Evolutionary conservation across 192 early-diverging fungal genomes (phyloP), one percentile per base, ranked within the genome.

Genomic region (Globomyces pollinis-pini): DNA sequence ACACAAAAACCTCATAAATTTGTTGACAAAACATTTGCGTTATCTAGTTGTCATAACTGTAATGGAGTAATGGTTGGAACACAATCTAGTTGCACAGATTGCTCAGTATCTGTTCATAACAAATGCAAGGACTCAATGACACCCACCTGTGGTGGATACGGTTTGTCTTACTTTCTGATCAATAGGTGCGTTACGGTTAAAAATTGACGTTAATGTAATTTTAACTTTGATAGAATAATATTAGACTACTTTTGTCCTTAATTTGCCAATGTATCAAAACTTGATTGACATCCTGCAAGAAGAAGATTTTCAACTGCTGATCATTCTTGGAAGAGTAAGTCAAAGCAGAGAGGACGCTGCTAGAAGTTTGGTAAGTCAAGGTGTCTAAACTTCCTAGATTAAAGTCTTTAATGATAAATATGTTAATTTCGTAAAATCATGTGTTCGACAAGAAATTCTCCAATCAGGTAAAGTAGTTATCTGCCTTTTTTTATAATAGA

Each of bases 401-500:
- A 36, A 39, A 44, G 0, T 31, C 3, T 39, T 24, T 15, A 33
- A 57, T 39, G 38, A 33, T 9, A 24, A 34, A 20, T 51, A 20
- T 18, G 16, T n/a, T 24, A 12, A 16, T n/a, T 20, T 57, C 3
- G 26, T 57, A 0, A 39, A 39, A 28, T 57, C 38, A 4, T 31
- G 38, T 12, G 32, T 57, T 9, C n/a, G 41, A 20, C 38, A 44
- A 20, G 55, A 57, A 57, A 39, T 57, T 29, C 28, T 33, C 21
- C 35, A 41, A 5, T 47, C 44, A 12, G 44, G 44, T 47, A 47
- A 1, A 1, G n/a, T n/a, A n/a, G n/a, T n/a, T n/a, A n/a, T n/a
- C n/a, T n/a, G n/a, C 15, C 23, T 15, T 26, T 59, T 26, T 24
- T 50, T 13, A 51, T 20, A 0, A 61, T 60, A 36, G 81, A 76